A percentile compares a stretch with the other conserved stretches of the same genome.
phyloP scores from a whole-genome alignment of 2,329 filamentous ascomycete genomes.

The Hypoxylon sp. region DNA sequence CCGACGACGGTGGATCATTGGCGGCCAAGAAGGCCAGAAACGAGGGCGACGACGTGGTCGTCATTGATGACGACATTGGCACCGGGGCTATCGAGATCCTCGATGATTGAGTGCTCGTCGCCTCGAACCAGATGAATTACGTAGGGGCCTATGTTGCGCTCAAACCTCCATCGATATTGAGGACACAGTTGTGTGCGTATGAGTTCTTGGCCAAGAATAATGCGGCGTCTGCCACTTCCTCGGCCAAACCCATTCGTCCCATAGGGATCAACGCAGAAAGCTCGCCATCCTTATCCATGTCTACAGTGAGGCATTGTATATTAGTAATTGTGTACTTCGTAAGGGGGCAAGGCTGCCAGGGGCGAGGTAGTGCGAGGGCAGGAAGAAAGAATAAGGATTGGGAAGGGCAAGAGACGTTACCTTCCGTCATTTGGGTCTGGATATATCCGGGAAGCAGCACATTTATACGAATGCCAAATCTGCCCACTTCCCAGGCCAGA shows the following conservation, averaged over 20 bases:
- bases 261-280: constrained; percentile 70
- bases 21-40: constrained; percentile 61
- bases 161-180: constrained; percentile 88
- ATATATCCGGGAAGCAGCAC: constrained; percentile 87
- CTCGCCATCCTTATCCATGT: constrained; percentile 47
- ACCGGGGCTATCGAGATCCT: constrained; percentile 76
- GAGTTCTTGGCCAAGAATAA: constrained; percentile 81
- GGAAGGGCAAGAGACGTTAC: constrained; percentile 60
- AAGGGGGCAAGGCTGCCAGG: constrained; percentile 20
- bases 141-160: constrained; percentile 69
- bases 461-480: constrained; percentile 78
- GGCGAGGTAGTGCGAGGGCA: constrained; percentile 25
- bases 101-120: constrained; percentile 63
- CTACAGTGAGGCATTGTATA: constrained; percentile 55
- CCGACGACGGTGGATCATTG: constrained; percentile 59
- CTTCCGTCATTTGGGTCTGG: constrained; percentile 81
- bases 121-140: constrained; percentile 36
- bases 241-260: constrained; percentile 73
- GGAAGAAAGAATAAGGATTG: constrained; percentile 23
- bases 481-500: constrained; percentile 72
- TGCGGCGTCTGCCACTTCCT: constrained; percentile 86
- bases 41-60: constrained; percentile 60
- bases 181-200: constrained; percentile 88
- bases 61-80: constrained; percentile 64
- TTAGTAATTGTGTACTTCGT: constrained; percentile 51